Evolutionary conservation across 2,329 filamentous ascomycete species (phyloP), one percentile per base, ranked within the genome.

Genomic region (Ustilaginoidea virens): DNA sequence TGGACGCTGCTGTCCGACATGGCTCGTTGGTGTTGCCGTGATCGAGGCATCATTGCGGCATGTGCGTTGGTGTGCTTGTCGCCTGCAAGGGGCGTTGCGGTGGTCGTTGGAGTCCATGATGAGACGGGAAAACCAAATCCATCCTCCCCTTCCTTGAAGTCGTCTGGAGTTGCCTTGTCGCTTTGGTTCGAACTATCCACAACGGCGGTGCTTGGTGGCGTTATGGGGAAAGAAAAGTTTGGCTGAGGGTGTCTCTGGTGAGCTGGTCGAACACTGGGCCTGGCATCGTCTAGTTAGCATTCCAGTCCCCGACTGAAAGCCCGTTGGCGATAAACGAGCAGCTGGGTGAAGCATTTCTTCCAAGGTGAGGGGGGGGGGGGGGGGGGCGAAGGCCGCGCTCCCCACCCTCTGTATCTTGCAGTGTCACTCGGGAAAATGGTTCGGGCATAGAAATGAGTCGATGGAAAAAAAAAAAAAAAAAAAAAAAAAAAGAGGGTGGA

Each of bases 1-100:
- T 75, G 77, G 31, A 79, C 57, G 5, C 79, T 86, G 19, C 80
- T 85, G 45, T 85, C 80, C 1, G 83, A 92, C 41, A 77, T 61
- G 13, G 80, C 73, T 39, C 79, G 72, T 31, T 67, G 64, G 38
- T 66, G 74, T 21, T 43, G 51, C 36, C 38, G 48, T 18, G 42
- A 42, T 15, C 42, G 39, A 14, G 30, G 32, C 15, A 39, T 31
- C 30, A 42, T 33, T 17, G 35, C 38, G 15, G 33, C 27, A 11
- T 42, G 49, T 22, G 52, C 44, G 28, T 52, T 52, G 13, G 49
- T 46, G 17, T 45, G 46, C 28, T 48, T 47, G 23, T 41, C 45
- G 27, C 46, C 48, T 14, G 50, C 42, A 15, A 52, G 49, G 7
- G 57, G 54, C 2, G 55, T 54, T 8, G 52, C 39, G 15, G 45